These are phyloP conservation scores for Cordyceps pruinosa DNA, from an alignment of 2,329 filamentous ascomycete species.

Conservation along the genomic window DNA sequence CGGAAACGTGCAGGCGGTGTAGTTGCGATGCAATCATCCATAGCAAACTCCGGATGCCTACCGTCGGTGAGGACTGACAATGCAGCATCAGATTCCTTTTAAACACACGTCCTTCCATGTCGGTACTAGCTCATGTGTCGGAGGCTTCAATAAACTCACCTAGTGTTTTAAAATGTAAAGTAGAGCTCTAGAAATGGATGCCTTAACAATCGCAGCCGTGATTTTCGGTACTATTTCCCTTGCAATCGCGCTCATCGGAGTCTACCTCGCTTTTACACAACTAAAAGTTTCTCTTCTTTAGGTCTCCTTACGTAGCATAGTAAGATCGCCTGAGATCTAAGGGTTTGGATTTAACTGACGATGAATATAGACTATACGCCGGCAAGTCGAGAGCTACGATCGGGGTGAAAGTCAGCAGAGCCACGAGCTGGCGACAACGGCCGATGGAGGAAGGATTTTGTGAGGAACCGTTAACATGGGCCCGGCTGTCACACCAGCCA, in stretches of 20 bases:
- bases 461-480: background rate
- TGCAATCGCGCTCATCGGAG: background rate
- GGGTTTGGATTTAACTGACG: background rate
- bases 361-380: background rate
- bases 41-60: background rate
- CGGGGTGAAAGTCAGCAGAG: background rate
- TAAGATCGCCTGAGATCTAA: background rate
- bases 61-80: background rate
- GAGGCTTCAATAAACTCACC: background rate
- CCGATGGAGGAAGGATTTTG: background rate
- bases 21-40: background rate
- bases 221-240: background rate
- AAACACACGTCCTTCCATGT: background rate
- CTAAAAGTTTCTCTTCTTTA: background rate
- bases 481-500: background rate
- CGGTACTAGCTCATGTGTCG: background rate
- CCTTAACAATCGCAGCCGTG: background rate
- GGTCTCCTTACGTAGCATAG: background rate
- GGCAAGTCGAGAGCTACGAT: background rate
- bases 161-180: background rate
- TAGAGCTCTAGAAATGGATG: background rate
- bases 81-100: background rate
- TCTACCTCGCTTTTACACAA: background rate
- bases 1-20: background rate
- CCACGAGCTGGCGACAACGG: constrained; percentile 1